Conservation (phyloP, 768 basidiomycete genomes). For the Tulasnella sp. region DNA sequence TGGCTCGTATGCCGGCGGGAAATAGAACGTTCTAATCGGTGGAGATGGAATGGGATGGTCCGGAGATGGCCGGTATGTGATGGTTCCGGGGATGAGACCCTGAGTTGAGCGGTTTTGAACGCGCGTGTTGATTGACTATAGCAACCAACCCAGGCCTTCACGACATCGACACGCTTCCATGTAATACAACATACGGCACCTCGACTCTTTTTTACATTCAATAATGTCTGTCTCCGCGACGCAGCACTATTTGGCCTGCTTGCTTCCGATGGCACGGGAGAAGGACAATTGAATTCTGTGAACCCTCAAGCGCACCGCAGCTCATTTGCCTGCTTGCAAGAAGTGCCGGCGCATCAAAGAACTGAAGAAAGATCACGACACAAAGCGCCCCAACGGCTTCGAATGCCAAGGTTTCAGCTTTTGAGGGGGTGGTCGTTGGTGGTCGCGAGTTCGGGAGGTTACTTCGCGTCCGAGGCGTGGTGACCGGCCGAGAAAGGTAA, state of each 20-base stretch:
- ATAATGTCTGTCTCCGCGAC: neutral
- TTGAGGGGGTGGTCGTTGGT: neutral
- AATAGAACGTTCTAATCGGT: neutral
- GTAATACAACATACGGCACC: neutral
- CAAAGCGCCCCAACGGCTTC: neutral
- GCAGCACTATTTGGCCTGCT: neutral
- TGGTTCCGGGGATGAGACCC: neutral
- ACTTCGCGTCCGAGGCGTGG: neutral
- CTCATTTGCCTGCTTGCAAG: too few species aligned
- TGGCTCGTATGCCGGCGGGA: neutral
- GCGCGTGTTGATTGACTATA: neutral
- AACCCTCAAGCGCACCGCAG: too few species aligned
- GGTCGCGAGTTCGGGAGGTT: neutral
- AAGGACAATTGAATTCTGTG: neutral
- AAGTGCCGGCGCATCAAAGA: neutral
- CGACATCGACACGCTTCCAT: neutral
- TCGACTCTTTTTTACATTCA: neutral
- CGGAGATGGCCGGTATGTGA: neutral
- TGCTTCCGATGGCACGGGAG: neutral
- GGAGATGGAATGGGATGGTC: neutral
- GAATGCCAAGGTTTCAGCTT: neutral
- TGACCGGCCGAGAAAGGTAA: neutral
- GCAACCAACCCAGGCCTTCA: neutral
- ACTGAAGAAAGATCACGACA: neutral
- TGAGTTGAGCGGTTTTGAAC: neutral